Base-by-base conservation (phyloP, 2,329 filamentous ascomycete species). In the Colletotrichum scovillei region DNA sequence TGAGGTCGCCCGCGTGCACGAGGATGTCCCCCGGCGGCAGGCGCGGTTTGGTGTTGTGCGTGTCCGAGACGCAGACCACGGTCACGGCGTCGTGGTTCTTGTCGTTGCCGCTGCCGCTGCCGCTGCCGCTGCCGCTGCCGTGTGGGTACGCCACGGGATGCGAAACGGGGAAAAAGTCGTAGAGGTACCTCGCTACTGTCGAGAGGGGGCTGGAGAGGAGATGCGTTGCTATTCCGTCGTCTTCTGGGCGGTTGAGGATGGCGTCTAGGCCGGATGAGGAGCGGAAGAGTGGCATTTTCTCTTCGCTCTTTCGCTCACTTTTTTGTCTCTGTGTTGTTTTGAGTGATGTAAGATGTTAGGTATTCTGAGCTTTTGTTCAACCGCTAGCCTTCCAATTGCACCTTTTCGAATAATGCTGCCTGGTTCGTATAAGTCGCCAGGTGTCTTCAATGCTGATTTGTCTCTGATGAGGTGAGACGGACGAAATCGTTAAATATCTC, bases 1-100 rank as follows among this genome's bases (percentile, higher is more conserved):
- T 86, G n/a, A 88, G 79, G 72, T 88, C 86, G 24, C 86, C 86
- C 0, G 86, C 84, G 71, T 88, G 85, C 63, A 88, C 80, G 16
- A 88, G 80, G 2, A 88, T 77, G 73, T 88, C 85, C 1, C 84
- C 86, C 3, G 74, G 49, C 1, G 85, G 85, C 9, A 88, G 72
- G 1, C 68, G 63, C 4, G 81, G 82, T 11, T 80, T 79, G 19
- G 74, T 78, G 73, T 83, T 84, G 77, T 87, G 85, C 12, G 84
- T 87, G 74, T 87, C 85, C 7, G 85, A 87, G 42, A 87, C 80
- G 76, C 83, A 86, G 14, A 85, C 82, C 7, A 85, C 53, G 59
- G 58, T 67, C 59, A 69, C 58, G 0, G 57, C 35, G 26, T 30
- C 53, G 49, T 28, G 24, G 32, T n/a, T 19, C 19, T 5, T 26